Evolutionary conservation across 306 rosid genomes (phyloP), one percentile per base, ranked within the genome.

Genomic region (Mucuna pruriens): DNA sequence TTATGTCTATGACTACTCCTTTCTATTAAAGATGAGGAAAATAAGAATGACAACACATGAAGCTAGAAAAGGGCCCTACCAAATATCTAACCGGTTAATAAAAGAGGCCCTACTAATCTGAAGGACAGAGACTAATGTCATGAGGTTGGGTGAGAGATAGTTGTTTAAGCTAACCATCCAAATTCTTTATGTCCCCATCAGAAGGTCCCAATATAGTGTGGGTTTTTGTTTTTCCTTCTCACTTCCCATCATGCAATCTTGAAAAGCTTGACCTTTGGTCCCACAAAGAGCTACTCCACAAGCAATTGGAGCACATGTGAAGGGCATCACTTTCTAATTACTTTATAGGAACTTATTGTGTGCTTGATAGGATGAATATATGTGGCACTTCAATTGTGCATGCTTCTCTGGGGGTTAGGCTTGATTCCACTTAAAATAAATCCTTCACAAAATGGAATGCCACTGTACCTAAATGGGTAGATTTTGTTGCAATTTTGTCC

Each of bases 181-280:
- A 64, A 54, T 57, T 40, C 75, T 65, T 72, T 70, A 80, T 74
- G 90, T 85, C 90, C 39, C 62, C 2, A 19, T 83, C 86, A 29
- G 3, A 10, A 71, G 78, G 86, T 77, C 83, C 75, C 85, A 23
- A 52, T 1, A 16, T 33, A 62, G 73, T 48, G 80, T 80, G 84
- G 85, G 39, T 65, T 65, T 74, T 51, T 78, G 39, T 65, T 65
- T 74, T 51, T 78, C 83, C 66, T 77, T 69, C 68, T 62, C 85
- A 42, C 51, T 23, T 22, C 81, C 76, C 86, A 82, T 84, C 85
- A 83, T 89, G 61, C 74, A 84, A 84, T 76, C 78, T 79, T 79
- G 85, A 82, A 87, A 85, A 79, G 75, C 7, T 12, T 51, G 20
- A 40, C 38, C 68, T 36, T 52, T 19, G 68, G 82, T 10, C 83